These are phyloP conservation scores for Cryptococcus floricola DNA, from an alignment of 1,284 basidiomycete species.

Conservation along the genomic window DNA sequence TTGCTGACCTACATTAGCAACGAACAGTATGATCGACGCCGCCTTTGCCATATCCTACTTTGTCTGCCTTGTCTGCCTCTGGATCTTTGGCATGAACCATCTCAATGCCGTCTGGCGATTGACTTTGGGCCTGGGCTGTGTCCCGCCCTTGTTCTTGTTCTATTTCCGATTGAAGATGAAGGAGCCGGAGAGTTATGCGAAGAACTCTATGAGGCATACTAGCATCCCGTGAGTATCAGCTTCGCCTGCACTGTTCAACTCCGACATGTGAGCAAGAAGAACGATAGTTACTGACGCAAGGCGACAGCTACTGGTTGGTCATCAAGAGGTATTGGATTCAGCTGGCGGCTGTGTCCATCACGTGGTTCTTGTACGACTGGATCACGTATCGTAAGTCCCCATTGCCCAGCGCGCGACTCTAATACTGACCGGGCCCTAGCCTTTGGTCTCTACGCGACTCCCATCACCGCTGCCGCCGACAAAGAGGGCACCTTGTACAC, in stretches of 20 bases:
- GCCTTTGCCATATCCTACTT: slow-evolving; percentile 78
- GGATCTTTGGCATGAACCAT: slow-evolving; percentile 80
- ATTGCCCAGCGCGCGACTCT: background rate
- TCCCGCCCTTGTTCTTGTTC: slow-evolving; percentile 73
- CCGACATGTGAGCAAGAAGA: slow-evolving; percentile 2
- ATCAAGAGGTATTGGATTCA: slow-evolving; percentile 64
- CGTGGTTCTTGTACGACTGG: slow-evolving; percentile 66
- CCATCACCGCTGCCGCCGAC: slow-evolving; percentile 44
- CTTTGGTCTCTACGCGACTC: slow-evolving; percentile 80
- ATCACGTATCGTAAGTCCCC: slow-evolving; percentile 27
- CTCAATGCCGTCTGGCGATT: slow-evolving; percentile 82
- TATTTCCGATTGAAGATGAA: slow-evolving; percentile 82
- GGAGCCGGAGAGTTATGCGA: slow-evolving; percentile 49
- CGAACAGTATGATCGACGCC: slow-evolving; percentile 69
- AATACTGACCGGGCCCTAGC: slow-evolving; percentile 31
- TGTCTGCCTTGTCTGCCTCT: slow-evolving; percentile 75
- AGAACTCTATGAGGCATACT: slow-evolving; percentile 63
- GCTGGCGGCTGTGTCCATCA: slow-evolving; percentile 24
- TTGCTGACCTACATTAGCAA: slow-evolving; percentile 8
- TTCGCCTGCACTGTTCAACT: background rate
- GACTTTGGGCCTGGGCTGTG: slow-evolving; percentile 77
- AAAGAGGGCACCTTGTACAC: slow-evolving; percentile 30
- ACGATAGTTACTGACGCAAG: background rate
- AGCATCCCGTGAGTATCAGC: slow-evolving; percentile 34
- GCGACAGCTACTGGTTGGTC: slow-evolving; percentile 65